Evolutionary conservation across 345 rosid genomes (phyloP), one percentile per base, ranked within the genome.

Genomic region (Corymbia maculata): DNA sequence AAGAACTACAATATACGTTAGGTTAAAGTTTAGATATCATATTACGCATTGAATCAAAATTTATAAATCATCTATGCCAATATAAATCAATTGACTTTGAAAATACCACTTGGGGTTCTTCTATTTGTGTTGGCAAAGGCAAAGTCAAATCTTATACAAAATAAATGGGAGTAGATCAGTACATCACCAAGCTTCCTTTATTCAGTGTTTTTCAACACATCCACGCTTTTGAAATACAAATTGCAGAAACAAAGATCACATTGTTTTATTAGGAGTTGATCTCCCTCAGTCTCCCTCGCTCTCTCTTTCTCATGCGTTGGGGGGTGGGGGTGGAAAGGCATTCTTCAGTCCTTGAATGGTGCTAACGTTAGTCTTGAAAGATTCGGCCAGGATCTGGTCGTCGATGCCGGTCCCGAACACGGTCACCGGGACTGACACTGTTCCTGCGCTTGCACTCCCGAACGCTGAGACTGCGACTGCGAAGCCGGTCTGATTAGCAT

Each of bases 391-490:
- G 36, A 91, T 32, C 13, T 4, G 30, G 47, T 88, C 89, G n/a
- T 91, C 89, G 44, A 91, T 88, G 30, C 88, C 89, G 15, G 88
- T 88, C 13, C 66, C 51, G 42, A 89, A 91, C 79, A 88, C 84
- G 6, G 79, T 85, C 6, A 15, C 2, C 3, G 92, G 92, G 80
- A 91, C 17, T 1, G 92, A 88, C 36, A 89, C 88, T 3, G 88
- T 75, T 66, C 91, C 92, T 0, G 92, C 90, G 30, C 70, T 91
- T 4, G 92, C 89, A 51, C 91, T 91, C 9, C 92, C 91, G 22
- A 88, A 89, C 9, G 91, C 84, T 7, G 91, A 89, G 59, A 91
- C 1, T 1, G 92, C 92, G n/a, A 80, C 9, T 0, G 89, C 89
- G 9, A 50, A n/a, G 44, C 32, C 85, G 17, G 85, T 86, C 6